A percentile compares a stretch with the other conserved stretches of the same genome.
These are phyloP conservation scores for Candida pseudoglaebosa DNA, from an alignment of 805 yeast species.

Conservation along the genomic window DNA sequence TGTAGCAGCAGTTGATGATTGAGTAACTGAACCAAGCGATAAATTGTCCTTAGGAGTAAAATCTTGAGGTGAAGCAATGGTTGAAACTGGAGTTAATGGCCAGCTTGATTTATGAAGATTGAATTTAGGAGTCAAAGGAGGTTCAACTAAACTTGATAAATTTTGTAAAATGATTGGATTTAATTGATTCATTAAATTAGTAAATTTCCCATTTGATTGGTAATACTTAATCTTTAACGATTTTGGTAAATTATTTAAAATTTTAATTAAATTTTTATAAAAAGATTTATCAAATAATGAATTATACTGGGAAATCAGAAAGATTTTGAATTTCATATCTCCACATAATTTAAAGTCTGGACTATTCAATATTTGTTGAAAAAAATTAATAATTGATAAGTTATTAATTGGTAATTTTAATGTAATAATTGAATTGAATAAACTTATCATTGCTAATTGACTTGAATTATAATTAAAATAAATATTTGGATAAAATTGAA, in stretches of 20 bases:
- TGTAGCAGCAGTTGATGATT: neutral
- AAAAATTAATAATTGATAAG: constrained; percentile 16
- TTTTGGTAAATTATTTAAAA: constrained; percentile 44
- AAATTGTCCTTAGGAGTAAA: constrained; percentile 1
- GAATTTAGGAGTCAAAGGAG: constrained; percentile 31
- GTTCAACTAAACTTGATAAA: constrained; percentile 14
- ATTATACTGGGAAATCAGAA: constrained; percentile 10
- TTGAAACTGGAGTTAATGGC: constrained; percentile 27
- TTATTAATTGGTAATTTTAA: constrained; percentile 29
- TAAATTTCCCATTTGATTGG: constrained; percentile 30
- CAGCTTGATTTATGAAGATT: constrained; percentile 10
- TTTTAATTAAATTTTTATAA: constrained; percentile 22
- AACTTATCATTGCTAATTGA: constrained; percentile 43
- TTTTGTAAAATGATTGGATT: constrained; percentile 28
- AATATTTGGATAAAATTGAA: constrained; percentile 58
- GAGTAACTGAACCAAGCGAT: neutral
- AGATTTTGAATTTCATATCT: constrained; percentile 16
- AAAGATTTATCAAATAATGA: constrained; percentile 15
- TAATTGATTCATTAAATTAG: constrained; percentile 33
- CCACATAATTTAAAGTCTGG: constrained; percentile 16
- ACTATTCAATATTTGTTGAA: constrained; percentile 20
- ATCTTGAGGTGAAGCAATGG: constrained; percentile 19
- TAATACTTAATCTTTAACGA: constrained; percentile 44
- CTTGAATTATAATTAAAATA: constrained; percentile 56
- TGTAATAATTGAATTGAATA: constrained; percentile 25